These are phyloP conservation scores for Microstegium vimineum DNA, from an alignment of 176 grass and related monocot genomes.

Conservation along the genomic window DNA sequence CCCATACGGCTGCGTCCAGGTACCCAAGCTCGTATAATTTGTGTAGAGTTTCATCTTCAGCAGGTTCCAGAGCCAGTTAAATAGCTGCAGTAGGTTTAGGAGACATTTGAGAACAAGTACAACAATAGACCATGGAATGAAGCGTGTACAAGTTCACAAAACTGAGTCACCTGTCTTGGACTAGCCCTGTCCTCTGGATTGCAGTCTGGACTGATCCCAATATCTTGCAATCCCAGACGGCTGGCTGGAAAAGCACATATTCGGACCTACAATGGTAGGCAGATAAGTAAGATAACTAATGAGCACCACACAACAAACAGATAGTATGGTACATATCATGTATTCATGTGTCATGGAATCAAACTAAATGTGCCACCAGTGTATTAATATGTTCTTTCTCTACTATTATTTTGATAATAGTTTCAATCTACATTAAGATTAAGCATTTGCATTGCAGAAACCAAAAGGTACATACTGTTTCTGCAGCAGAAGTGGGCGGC, in stretches of 20 bases:
- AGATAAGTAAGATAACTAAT: not conserved
- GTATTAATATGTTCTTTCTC: not conserved
- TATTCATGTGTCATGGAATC: not conserved
- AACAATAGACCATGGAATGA: not conserved
- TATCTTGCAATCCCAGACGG: conserved; percentile 62
- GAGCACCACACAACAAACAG: not conserved
- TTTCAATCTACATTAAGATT: not conserved
- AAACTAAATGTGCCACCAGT: not conserved
- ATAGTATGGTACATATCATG: not conserved
- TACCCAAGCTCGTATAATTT: conserved; percentile 84
- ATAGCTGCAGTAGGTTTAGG: conserved; percentile 57
- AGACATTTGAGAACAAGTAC: not conserved
- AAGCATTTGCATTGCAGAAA: not conserved
- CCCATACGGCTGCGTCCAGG: conserved; percentile 74
- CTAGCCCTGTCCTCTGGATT: conserved; percentile 86
- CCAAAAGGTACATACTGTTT: conserved; percentile 53
- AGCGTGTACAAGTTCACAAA: conserved; percentile 1
- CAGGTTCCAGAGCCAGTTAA: conserved; percentile 96
- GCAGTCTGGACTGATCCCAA: conserved; percentile 87
- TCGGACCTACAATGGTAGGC: conserved; percentile 45
- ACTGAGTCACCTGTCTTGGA: conserved; percentile 64
- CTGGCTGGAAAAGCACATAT: conserved; percentile 75
- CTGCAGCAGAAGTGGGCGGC: conserved; percentile 87
- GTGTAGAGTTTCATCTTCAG: conserved; percentile 73
- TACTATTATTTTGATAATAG: not conserved